A percentile compares a stretch with the other conserved stretches of the same genome.
These are phyloP conservation scores for Conticribra guillardii DNA, from an alignment of 108 stramenopile genomes.

Conservation along the genomic window DNA sequence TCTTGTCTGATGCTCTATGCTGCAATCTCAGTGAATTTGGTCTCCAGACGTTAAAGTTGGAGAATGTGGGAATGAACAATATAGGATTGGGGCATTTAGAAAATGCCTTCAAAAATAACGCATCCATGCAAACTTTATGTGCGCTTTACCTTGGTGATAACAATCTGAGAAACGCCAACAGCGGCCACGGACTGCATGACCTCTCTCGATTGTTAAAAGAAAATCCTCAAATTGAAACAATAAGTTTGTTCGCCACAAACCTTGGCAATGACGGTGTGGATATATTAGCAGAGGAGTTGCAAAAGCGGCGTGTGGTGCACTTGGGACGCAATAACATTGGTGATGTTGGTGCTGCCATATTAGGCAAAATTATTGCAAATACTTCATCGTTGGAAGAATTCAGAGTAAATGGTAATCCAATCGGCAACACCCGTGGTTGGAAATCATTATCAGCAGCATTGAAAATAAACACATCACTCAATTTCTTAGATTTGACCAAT, in stretches of 20 bases:
- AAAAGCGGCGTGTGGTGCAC: not conserved
- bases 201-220: not conserved
- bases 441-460: not conserved
- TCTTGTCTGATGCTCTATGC: not conserved
- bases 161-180: not conserved
- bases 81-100: not conserved
- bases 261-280: not conserved
- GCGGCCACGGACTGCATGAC: not conserved
- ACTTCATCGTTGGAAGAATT: not conserved
- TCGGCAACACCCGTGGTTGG: not conserved
- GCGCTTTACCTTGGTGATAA: not conserved
- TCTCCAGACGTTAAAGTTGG: not conserved
- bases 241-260: not conserved
- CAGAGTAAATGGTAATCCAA: not conserved
- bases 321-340: not conserved
- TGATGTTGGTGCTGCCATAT: not conserved
- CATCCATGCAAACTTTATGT: not conserved
- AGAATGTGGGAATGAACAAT: not conserved
- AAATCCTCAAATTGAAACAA: not conserved
- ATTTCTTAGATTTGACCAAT: not conserved
- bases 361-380: not conserved
- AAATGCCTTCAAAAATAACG: not conserved
- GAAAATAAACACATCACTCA: not conserved
- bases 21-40: not conserved
- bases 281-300: not conserved